phyloP scores from a whole-genome alignment of 1,284 basidiomycete genomes.

The Ceratobasidium sp. region DNA sequence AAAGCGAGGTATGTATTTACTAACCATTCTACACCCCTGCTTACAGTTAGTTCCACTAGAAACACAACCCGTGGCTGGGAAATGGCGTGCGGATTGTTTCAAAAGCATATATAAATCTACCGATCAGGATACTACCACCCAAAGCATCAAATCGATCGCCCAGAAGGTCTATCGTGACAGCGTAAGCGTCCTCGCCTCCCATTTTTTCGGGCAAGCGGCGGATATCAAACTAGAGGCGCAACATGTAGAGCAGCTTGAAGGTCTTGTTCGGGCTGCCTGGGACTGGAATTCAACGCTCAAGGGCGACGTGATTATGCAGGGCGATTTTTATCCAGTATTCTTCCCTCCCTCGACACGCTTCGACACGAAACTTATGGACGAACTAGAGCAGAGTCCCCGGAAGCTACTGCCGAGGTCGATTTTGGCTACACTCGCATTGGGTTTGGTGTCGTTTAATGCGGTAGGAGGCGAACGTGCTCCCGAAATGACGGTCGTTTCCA shows the following conservation, averaged over 20 bases:
- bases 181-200: neutral
- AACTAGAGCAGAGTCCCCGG: conserved; percentile 30
- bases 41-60: neutral
- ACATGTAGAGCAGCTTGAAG: conserved; percentile 18
- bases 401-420: conserved; percentile 8
- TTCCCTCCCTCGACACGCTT: conserved; percentile 19
- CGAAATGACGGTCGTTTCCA: conserved; percentile 30
- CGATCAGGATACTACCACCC: neutral
- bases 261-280: neutral
- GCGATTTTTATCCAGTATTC: conserved; percentile 9
- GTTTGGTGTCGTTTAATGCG: conserved; percentile 27
- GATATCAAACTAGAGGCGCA: conserved; percentile 1
- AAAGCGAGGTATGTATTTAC: conserved; percentile 11
- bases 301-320: conserved; percentile 35
- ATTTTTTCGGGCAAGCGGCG: conserved; percentile 21
- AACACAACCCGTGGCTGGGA: conserved; percentile 36
- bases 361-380: conserved; percentile 9
- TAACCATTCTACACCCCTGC: neutral
- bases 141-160: neutral
- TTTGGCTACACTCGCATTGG: conserved; percentile 29
- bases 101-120: conserved; percentile 32
- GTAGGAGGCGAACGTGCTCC: conserved; percentile 18
- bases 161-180: neutral
- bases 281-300: conserved; percentile 20
- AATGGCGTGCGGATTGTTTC: conserved; percentile 34